Evolutionary conservation across 1,284 basidiomycete genomes (phyloP), one percentile per base, ranked within the genome.

Genomic region (Tranzscheliella williamsii): DNA sequence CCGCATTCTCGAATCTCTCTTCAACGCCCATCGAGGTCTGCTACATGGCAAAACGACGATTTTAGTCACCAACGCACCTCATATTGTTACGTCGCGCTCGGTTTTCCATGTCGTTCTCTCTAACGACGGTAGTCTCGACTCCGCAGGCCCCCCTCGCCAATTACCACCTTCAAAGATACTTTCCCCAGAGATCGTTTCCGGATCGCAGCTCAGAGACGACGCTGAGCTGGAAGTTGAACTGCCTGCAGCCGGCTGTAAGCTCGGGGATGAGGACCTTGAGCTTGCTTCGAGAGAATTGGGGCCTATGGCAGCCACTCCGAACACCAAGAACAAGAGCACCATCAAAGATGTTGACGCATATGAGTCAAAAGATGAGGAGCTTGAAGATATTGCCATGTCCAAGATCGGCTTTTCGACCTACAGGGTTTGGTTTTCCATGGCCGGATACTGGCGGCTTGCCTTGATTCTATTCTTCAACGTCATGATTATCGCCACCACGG

Each of bases 11-110:
- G 16, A 32, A 8, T 36, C 38, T 4, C 46, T 61, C 15, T 61
- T 61, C 18, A 23, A 31, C 4, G 35, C 30, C 4, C 16, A 33
- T 4, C 7, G 8, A 8, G 64, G 64, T 2, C 33, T 62, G 20
- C 35, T 65, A 17, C 23, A 32, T 11, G 36, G 35, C 20, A 67
- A 55, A 41, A 66, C 63, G n/a, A 42, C 60, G 21, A 30, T 67
- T 13, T 27, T 67, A 35, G 52, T 44, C 2, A 65, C 61, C 15
- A 65, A 67, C 38, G 51, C 53, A n/a, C 27, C 27, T 29, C 45
- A 32, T 34, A 44, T 50, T 11, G 42, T 55, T n/a, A 29, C 27
- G 9, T 29, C 27, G 27, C 27, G 9, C n/a, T 29, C 27, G 27
- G 11, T 11, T n/a, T 29, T 29, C 27, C 27, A 29, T 29, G 27